Conservation (phyloP, 225 moss, liverwort and hornwort genomes). For the Pseudoscleropodium purum region DNA sequence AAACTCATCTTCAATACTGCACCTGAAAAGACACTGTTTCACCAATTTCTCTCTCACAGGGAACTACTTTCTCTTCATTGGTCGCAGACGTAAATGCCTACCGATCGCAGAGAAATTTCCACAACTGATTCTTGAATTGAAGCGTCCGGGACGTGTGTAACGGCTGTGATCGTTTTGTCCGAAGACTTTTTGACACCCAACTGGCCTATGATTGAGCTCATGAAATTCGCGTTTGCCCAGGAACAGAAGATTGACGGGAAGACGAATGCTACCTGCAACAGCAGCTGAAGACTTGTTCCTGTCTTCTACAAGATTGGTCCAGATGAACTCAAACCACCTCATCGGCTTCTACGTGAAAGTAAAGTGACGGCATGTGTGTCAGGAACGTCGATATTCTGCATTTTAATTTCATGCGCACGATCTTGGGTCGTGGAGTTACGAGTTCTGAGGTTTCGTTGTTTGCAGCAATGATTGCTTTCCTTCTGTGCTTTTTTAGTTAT, state of each 20-base stretch:
- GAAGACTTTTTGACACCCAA: background rate
- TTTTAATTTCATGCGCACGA: too few relatives aligned
- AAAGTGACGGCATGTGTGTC: too few relatives aligned
- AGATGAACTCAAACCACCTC: background rate
- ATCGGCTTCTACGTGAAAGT: too few relatives aligned
- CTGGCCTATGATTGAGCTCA: background rate
- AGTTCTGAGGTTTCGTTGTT: too few relatives aligned
- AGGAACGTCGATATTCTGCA: too few relatives aligned
- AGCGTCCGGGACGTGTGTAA: background rate
- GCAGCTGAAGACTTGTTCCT: background rate
- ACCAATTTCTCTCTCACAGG: background rate
- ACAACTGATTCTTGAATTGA: background rate
- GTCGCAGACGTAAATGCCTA: background rate
- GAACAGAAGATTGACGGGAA: background rate
- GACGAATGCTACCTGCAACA: background rate
- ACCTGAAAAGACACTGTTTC: background rate
- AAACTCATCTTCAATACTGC: background rate
- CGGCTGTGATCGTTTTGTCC: background rate
- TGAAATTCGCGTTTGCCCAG: background rate
- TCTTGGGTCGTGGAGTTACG: too few relatives aligned
- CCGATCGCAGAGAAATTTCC: background rate
- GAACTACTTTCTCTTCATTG: background rate
- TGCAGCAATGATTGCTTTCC: too few relatives aligned
- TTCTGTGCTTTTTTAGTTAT: too few relatives aligned
- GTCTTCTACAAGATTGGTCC: too few relatives aligned